Percentiles rank a stretch among this genome's conserved stretches.
phyloP scores from a whole-genome alignment of 345 rosid genomes.

The Capsella bursapastoris region DNA sequence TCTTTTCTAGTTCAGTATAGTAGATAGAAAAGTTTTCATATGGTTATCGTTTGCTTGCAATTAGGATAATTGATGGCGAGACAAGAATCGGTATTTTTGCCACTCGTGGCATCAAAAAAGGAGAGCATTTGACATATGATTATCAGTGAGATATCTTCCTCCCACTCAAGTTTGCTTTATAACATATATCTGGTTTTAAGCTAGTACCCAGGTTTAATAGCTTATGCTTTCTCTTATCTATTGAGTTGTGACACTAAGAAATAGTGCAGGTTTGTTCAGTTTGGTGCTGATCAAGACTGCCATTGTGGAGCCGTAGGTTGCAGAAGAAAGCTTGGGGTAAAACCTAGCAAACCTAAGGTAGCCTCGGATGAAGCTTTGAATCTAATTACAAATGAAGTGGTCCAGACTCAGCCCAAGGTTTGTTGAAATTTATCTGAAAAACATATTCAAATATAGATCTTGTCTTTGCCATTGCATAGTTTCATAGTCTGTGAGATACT shows the following conservation, averaged over 20 bases:
- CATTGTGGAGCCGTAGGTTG: conserved; percentile 90
- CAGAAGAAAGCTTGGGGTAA: conserved; percentile 89
- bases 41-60: conserved; percentile 13
- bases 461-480: conserved; percentile 14
- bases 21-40: conserved; percentile 4
- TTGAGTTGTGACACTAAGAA: conserved; percentile 53
- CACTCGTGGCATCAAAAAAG: conserved; percentile 70
- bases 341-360: conserved; percentile 79
- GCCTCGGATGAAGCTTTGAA: conserved; percentile 86
- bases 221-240: conserved; percentile 14
- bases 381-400: conserved; percentile 71
- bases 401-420: conserved; percentile 63
- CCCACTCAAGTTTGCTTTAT: conserved; percentile 25
- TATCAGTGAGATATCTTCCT: conserved; percentile 74
- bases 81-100: conserved; percentile 99
- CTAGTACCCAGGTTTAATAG: neutral
- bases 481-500: neutral
- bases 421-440: conserved; percentile 50
- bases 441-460: conserved; percentile 37
- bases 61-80: conserved; percentile 96
- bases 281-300: conserved; percentile 99
- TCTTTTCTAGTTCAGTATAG: conserved; percentile 7
- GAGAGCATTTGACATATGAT: conserved; percentile 97
- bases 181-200: neutral
- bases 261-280: conserved; percentile 97